phyloP scores from a whole-genome alignment of 2,329 filamentous ascomycete species.

The Didymella lethalis region DNA sequence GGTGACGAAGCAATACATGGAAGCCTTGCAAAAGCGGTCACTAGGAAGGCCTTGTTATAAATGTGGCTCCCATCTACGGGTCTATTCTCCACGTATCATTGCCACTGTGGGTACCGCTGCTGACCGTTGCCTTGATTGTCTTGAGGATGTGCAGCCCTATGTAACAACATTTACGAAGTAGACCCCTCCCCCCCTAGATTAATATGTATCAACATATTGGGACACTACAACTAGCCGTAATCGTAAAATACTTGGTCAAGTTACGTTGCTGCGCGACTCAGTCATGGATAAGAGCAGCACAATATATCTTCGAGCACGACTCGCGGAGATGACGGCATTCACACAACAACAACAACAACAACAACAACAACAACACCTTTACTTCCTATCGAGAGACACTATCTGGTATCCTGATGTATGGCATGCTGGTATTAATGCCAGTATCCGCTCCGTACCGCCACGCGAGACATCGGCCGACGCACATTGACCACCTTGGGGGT shows the following conservation, averaged over 20 bases:
- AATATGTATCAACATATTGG: conserved; percentile 1
- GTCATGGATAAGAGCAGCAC: neutral
- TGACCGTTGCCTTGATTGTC: conserved; percentile 1
- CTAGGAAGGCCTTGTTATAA: conserved; percentile 11
- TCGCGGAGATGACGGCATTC: neutral
- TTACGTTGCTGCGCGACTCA: neutral
- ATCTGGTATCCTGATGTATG: neutral
- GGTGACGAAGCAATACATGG: conserved; percentile 14
- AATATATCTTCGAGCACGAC: neutral
- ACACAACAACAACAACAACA: neutral
- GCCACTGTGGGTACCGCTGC: conserved; percentile 14
- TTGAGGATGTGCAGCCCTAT: conserved; percentile 16
- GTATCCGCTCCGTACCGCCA: neutral
- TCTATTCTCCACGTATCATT: conserved; percentile 19
- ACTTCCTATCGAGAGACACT: neutral
- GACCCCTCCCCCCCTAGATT: neutral
- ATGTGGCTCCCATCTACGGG: neutral
- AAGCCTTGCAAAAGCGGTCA: conserved; percentile 8
- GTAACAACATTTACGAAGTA: conserved; percentile 1
- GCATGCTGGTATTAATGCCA: neutral
- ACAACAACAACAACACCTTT: neutral
- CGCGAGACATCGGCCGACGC: conserved; percentile 16
- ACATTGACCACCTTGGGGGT: conserved; percentile 1
- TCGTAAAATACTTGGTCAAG: neutral
- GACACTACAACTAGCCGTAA: neutral